Evolutionary conservation across 2,329 filamentous ascomycete species (phyloP).

Genomic region (Pseudocercospora musae): DNA sequence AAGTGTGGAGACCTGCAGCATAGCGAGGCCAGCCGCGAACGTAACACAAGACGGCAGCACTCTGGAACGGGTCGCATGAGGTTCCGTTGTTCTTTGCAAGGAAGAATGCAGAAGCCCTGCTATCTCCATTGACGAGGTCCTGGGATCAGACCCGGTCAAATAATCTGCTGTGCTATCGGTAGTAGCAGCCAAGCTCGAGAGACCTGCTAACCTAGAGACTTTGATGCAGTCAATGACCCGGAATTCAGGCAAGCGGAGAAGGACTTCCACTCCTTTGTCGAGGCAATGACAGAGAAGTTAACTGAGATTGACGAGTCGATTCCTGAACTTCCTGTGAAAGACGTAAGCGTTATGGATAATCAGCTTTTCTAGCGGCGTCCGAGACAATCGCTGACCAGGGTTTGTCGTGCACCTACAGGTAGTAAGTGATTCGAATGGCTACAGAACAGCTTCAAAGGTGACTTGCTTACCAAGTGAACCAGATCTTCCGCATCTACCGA

Average conservation of each 20-base stretch:
- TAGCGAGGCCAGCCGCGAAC: neutral
- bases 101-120: neutral
- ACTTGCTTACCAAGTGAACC: neutral
- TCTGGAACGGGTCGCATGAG: neutral
- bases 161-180: neutral
- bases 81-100: neutral
- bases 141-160: neutral
- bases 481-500: constrained; percentile 79
- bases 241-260: constrained; percentile 75
- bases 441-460: neutral
- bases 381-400: neutral
- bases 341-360: constrained; percentile 47
- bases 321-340: constrained; percentile 80
- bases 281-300: constrained; percentile 66
- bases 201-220: constrained; percentile 10
- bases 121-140: neutral
- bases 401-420: constrained; percentile 38
- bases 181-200: neutral
- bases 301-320: constrained; percentile 73
- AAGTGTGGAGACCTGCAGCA: neutral
- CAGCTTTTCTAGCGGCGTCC: neutral
- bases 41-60: neutral
- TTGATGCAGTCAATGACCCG: constrained; percentile 65
- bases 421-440: constrained; percentile 2
- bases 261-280: constrained; percentile 79